Evolutionary conservation across 2,329 filamentous ascomycete genomes (phyloP), one percentile per base, ranked within the genome.

Genomic region (Nigrospora oryzae): DNA sequence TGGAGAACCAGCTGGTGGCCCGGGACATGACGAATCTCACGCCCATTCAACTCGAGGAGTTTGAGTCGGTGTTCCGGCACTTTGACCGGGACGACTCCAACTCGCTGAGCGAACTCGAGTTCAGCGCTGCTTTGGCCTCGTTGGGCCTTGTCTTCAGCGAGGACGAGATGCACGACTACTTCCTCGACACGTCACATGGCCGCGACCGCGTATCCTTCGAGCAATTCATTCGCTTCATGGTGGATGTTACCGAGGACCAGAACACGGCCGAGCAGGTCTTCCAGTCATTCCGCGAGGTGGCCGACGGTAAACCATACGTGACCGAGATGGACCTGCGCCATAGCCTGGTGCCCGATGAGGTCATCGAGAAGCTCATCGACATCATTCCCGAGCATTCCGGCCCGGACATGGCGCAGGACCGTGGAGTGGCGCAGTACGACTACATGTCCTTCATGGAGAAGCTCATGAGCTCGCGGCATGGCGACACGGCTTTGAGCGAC

Each of bases 181-280:
- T 96, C 66, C 60, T 85, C 42, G 86, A 91, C 44, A 94, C 90
- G n/a, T 90, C 87, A 51, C 81, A 79, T 34, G 89, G 81, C 33
- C 78, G 73, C 52, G 85, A 83, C 63, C 79, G 85, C 52, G 93
- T 98, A 42, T 93, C 87, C 5, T 98, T 98, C 61, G 93, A 98
- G 69, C 91, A 97, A 66, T 98, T 98, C 61, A 98, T 98, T 63
- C 83, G 88, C 35, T 98, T 98, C 74, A 98, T 98, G 93, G 93
- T 98, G 40, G 89, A 95, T 55, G 93, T 96, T 41, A 98, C 93
- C 12, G 93, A 98, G 67, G 93, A 98, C 61, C 93, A 98, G 68
- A 96, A 98, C 64, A 96, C 90, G 4, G 93, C 93, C 12, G 93
- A 97, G 66, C 93, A 98, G 65, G 93, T 98, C 5, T 97, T 93